phyloP scores from a whole-genome alignment of 2,329 filamentous ascomycete species.

The Cordyceps militaris region DNA sequence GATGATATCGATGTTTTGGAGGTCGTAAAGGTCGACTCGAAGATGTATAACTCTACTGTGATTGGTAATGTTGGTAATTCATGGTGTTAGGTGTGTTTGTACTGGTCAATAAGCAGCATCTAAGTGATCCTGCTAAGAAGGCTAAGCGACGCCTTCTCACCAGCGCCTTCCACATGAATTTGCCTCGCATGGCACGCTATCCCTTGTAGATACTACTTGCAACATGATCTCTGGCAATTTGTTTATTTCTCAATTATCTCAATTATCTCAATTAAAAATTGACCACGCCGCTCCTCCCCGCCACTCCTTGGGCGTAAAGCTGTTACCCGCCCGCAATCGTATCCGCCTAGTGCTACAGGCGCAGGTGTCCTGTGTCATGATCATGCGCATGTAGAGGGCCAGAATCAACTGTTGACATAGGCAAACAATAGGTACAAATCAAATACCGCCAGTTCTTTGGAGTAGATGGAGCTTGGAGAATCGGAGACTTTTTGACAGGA shows the following conservation, averaged over 20 bases:
- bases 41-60: background rate
- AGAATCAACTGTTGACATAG: background rate
- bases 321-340: background rate
- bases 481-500: background rate
- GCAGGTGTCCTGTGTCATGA: background rate
- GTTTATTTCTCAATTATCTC: too few relatives aligned
- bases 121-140: background rate
- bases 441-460: background rate
- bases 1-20: background rate
- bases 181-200: background rate
- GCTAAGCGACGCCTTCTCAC: background rate
- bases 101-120: background rate
- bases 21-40: too few relatives aligned
- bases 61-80: background rate
- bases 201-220: background rate
- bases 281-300: too few relatives aligned
- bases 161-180: background rate
- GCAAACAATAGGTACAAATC: background rate
- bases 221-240: too few relatives aligned
- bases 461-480: background rate
- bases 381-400: background rate
- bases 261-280: too few relatives aligned
- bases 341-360: background rate
- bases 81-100: background rate
- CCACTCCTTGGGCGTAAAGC: background rate